A percentile compares a stretch with the other conserved stretches of the same genome.
These are phyloP conservation scores for Polyporus tsugae DNA, from an alignment of 1,284 basidiomycete genomes.

Conservation along the genomic window DNA sequence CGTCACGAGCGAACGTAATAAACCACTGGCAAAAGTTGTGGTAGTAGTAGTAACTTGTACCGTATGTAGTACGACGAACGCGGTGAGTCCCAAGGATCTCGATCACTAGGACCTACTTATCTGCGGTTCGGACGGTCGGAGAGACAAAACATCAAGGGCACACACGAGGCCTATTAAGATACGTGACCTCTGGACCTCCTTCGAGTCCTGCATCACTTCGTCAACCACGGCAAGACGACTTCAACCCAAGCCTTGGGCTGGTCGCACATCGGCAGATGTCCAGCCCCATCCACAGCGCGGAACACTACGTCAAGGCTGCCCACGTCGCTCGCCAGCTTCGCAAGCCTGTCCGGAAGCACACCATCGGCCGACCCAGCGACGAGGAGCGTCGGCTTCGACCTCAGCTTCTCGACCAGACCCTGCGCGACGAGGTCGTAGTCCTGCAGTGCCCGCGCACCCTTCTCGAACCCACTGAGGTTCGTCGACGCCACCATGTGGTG, in stretches of 20 bases:
- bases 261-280: constrained; percentile 2
- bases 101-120: too few species aligned
- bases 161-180: too few species aligned
- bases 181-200: too few species aligned
- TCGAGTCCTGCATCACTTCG: not conserved
- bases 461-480: not conserved
- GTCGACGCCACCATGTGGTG: not conserved
- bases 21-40: too few species aligned
- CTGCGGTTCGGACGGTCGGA: too few species aligned
- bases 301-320: not conserved
- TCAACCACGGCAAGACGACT: not conserved
- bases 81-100: too few species aligned
- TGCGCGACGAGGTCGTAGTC: not conserved
- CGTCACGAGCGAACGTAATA: too few species aligned
- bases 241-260: not conserved
- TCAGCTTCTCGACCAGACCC: not conserved
- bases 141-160: too few species aligned
- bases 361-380: not conserved
- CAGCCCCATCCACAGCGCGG: not conserved
- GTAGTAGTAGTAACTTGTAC: too few species aligned
- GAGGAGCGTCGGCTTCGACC: not conserved
- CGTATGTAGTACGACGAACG: too few species aligned
- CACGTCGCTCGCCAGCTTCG: not conserved
- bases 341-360: not conserved
- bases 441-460: constrained; percentile 4